Percentiles rank a stretch among this genome's conserved stretches.
Conservation (phyloP, 129 eudicot species). For the Sambucus nigra region DNA sequence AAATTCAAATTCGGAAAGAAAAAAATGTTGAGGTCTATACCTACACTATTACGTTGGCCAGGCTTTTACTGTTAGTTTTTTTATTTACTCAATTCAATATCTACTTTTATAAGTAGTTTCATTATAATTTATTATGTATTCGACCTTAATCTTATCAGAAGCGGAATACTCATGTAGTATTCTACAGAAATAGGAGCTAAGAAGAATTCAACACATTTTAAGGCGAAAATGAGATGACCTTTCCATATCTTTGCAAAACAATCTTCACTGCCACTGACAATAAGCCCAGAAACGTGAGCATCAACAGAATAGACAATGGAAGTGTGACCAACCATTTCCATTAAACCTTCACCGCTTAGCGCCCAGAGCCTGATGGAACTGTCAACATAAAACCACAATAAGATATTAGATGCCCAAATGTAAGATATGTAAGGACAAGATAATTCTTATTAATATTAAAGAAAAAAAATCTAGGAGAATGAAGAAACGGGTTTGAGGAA, state of each 20-base stretch:
- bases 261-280: slow-evolving; percentile 95
- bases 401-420: background rate
- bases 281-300: slow-evolving; percentile 83
- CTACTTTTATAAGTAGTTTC: background rate
- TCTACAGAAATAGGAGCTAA: background rate
- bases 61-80: slow-evolving; percentile 1
- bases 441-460: no score
- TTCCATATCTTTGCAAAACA: slow-evolving; percentile 89
- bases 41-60: background rate
- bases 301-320: slow-evolving; percentile 95
- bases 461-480: background rate
- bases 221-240: slow-evolving; percentile 36
- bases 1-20: no score
- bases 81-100: slow-evolving; percentile 4
- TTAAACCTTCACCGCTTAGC: slow-evolving; percentile 62
- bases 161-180: background rate
- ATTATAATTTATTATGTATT: background rate
- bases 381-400: slow-evolving; percentile 18
- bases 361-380: slow-evolving; percentile 94
- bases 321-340: slow-evolving; percentile 99
- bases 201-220: slow-evolving; percentile 2
- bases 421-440: background rate
- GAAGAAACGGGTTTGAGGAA: slow-evolving; percentile 1
- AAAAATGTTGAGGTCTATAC: slow-evolving; percentile 6
- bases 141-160: background rate